These are phyloP conservation scores for Neurospora intermedia DNA, from an alignment of 495 filamentous ascomycete species.

Conservation along the genomic window DNA sequence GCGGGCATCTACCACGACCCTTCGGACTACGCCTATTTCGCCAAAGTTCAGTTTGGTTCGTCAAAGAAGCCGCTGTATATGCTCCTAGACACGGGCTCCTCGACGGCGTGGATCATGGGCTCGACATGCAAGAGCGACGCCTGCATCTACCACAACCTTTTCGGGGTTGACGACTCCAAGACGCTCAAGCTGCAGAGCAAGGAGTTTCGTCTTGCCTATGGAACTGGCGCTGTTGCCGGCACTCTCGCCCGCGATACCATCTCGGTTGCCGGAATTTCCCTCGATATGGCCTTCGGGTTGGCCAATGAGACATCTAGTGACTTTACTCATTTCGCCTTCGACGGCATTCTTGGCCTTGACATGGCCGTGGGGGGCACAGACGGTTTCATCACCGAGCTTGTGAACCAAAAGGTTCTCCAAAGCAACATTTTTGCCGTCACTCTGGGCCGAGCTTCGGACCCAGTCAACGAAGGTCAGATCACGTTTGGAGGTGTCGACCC, in stretches of 20 bases:
- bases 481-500: slow-evolving; percentile 64
- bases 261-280: slow-evolving; percentile 50
- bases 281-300: slow-evolving; percentile 56
- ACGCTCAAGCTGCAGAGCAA: slow-evolving; percentile 38
- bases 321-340: slow-evolving; percentile 67
- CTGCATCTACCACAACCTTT: slow-evolving; percentile 57
- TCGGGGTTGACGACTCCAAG: slow-evolving; percentile 49
- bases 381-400: slow-evolving; percentile 53
- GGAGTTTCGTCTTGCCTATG: slow-evolving; percentile 54
- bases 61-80: slow-evolving; percentile 53
- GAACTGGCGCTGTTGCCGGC: slow-evolving; percentile 58
- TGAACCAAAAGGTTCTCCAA: slow-evolving; percentile 43
- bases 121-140: slow-evolving; percentile 48
- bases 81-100: slow-evolving; percentile 69
- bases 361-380: slow-evolving; percentile 39
- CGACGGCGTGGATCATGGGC: slow-evolving; percentile 70
- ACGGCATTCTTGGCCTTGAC: slow-evolving; percentile 78
- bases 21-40: slow-evolving; percentile 68
- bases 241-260: slow-evolving; percentile 51
- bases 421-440: slow-evolving; percentile 59
- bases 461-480: slow-evolving; percentile 58
- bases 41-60: slow-evolving; percentile 56
- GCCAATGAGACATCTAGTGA: slow-evolving; percentile 54
- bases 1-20: slow-evolving; percentile 64
- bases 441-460: slow-evolving; percentile 52